These are phyloP conservation scores for Kodamaea nitidulidarum DNA, from an alignment of 805 yeast species.

Conservation along the genomic window DNA sequence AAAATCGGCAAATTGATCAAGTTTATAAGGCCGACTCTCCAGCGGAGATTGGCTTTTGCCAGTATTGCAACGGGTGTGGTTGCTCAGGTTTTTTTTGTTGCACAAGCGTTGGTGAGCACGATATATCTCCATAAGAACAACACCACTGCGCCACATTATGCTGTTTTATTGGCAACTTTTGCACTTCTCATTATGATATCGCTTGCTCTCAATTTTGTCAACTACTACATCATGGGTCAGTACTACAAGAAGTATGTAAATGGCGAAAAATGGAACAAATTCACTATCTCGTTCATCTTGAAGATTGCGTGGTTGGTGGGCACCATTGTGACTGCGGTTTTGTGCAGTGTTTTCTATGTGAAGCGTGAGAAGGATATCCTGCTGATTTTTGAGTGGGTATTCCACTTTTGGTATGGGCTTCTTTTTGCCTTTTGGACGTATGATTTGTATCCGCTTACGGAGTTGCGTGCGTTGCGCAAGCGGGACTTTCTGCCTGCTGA, in stretches of 20 bases:
- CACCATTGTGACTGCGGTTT: conserved; percentile 18
- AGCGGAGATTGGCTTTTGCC: conserved; percentile 22
- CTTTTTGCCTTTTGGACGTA: conserved; percentile 26
- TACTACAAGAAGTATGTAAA: conserved; percentile 26
- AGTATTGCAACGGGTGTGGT: conserved; percentile 19
- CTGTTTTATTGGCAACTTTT: conserved; percentile 21
- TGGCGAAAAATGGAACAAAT: conserved; percentile 27
- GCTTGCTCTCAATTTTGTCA: conserved; percentile 23
- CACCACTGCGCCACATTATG: conserved; percentile 19
- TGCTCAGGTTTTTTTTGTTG: conserved; percentile 21
- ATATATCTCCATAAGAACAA: conserved; percentile 15
- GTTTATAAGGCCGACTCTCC: conserved; percentile 22
- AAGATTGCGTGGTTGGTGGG: conserved; percentile 23
- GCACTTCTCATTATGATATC: conserved; percentile 24
- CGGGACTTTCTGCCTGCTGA: conserved; percentile 4
- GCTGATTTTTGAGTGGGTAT: conserved; percentile 24
- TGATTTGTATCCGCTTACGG: conserved; percentile 27
- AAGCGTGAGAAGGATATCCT: conserved; percentile 15
- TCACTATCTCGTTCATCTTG: conserved; percentile 23
- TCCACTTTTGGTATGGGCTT: conserved; percentile 27
- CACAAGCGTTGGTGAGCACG: conserved; percentile 17
- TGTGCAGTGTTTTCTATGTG: conserved; percentile 21
- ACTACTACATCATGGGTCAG: conserved; percentile 28
- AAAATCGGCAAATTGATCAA: conserved; percentile 27
- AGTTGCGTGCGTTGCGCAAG: conserved; percentile 15